Evolutionary conservation across 176 grass and related monocot genomes (phyloP), one percentile per base, ranked within the genome.

Genomic region (Triticum aestivum): DNA sequence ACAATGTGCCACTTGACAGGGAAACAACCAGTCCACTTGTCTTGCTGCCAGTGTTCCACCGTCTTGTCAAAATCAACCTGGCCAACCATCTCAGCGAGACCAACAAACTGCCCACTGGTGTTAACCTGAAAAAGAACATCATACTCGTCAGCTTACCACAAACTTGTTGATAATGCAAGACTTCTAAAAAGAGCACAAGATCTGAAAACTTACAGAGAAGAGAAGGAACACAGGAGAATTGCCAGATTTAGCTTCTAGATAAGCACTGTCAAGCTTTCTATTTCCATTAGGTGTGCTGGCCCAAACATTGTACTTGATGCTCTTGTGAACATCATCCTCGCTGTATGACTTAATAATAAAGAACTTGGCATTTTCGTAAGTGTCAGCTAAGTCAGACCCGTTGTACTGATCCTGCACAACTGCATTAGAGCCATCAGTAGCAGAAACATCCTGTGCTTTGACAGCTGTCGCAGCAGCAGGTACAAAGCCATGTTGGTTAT

Each of bases 1-100:
- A 98, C 89, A 75, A 98, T 89, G 83, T 98, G 95, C 95, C 95
- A 98, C 88, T 95, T 95, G 63, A 98, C 86, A 83, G 95, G 91
- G 86, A 98, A 98, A 83, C 87, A 95, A 21, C 95, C 95, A 73
- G 84, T 95, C 95, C 95, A 95, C 68, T 98, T 95, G 77, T 98
- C 95, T 65, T 97, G 95, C 45, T 97, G 95, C 95, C 95, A 97
- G 79, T 95, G 85, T 41, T 97, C 92, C 29, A 97, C 70, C n/a
- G 89, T 95, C 80, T 88, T 97, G 79, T 66, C 86, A 88, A 97
- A 97, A 90, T 97, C 95, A 84, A 97, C 95, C 65, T 59, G 91
- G 20, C 92, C 90, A 35, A 85, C 75, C 91, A 95, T 97, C 86
- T 97, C 90, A 44, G 92, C 91, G 52, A 98, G 85, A 59, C 95